Percentiles rank a stretch among this genome's conserved stretches.
Conservation (phyloP, 1,284 basidiomycete species). For the Meripilus lineatus region DNA sequence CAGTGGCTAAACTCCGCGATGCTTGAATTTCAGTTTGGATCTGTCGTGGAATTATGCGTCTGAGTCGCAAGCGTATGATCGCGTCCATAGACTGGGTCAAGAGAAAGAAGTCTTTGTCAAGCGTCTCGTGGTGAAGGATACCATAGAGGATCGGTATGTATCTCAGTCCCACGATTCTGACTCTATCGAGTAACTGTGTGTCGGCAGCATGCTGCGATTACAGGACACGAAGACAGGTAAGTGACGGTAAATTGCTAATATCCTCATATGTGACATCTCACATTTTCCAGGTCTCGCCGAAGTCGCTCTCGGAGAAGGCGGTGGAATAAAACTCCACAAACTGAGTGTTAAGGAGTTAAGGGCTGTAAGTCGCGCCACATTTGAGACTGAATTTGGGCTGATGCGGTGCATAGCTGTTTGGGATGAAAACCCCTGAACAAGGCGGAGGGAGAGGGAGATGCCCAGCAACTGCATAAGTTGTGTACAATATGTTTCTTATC, state of each 20-base stretch:
- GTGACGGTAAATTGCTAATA: conserved; percentile 12
- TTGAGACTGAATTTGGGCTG: neutral
- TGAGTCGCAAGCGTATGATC: conserved; percentile 62
- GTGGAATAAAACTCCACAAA: conserved; percentile 51
- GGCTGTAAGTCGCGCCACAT: conserved; percentile 28
- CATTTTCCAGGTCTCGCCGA: conserved; percentile 46
- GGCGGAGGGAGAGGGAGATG: neutral
- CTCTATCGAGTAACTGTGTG: conserved; percentile 2
- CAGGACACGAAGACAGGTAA: conserved; percentile 61
- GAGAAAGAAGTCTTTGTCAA: conserved; percentile 66
- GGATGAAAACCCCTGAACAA: conserved; percentile 11
- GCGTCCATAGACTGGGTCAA: conserved; percentile 67
- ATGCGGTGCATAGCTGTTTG: conserved; percentile 13
- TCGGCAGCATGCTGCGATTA: conserved; percentile 50
- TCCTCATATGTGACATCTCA: neutral
- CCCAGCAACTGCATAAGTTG: neutral
- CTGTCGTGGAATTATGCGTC: conserved; percentile 69
- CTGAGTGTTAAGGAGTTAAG: conserved; percentile 61
- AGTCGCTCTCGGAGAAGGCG: conserved; percentile 63
- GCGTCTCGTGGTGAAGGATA: conserved; percentile 58
- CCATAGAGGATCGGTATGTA: conserved; percentile 65
- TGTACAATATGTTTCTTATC: neutral
- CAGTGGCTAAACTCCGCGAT: no score
- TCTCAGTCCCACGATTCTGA: neutral
- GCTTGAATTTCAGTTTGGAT: conserved; percentile 68